A percentile compares a stretch with the other conserved stretches of the same genome.
These are phyloP conservation scores for Venturia aucupariae DNA, from an alignment of 2,329 filamentous ascomycete genomes.

Conservation along the genomic window DNA sequence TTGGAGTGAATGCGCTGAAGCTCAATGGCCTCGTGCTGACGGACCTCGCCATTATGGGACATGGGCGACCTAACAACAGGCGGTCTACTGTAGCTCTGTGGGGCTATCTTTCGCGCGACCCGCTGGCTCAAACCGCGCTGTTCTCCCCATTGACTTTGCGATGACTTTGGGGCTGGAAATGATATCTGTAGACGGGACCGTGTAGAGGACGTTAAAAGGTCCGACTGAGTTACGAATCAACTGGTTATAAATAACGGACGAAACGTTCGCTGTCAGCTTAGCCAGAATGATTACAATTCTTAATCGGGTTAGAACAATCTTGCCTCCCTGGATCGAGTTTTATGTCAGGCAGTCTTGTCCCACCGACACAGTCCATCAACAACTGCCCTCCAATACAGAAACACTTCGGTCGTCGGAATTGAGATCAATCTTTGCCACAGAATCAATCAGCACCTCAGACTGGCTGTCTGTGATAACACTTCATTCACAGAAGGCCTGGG, in stretches of 20 bases:
- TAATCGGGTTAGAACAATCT: background rate
- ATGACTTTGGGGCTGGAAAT: background rate
- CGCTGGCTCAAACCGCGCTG: background rate
- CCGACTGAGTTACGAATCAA: background rate
- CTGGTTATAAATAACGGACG: background rate
- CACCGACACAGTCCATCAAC: background rate
- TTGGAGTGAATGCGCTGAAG: conserved; percentile 4
- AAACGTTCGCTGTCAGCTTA: background rate
- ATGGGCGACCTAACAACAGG: background rate
- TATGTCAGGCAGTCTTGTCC: background rate
- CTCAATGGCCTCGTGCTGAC: background rate
- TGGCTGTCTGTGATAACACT: too few relatives aligned
- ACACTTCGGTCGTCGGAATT: too few relatives aligned
- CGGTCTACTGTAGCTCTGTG: background rate
- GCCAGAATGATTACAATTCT: background rate
- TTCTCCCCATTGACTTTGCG: background rate
- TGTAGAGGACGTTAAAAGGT: background rate
- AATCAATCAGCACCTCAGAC: too few relatives aligned
- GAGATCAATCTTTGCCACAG: too few relatives aligned
- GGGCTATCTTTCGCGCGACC: background rate
- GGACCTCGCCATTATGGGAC: background rate
- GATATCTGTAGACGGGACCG: background rate
- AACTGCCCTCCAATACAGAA: too few relatives aligned
- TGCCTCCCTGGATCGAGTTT: background rate
- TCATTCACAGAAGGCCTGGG: too few relatives aligned